Base-by-base conservation (phyloP, 768 basidiomycete genomes). In the Trametopsis cervina region DNA sequence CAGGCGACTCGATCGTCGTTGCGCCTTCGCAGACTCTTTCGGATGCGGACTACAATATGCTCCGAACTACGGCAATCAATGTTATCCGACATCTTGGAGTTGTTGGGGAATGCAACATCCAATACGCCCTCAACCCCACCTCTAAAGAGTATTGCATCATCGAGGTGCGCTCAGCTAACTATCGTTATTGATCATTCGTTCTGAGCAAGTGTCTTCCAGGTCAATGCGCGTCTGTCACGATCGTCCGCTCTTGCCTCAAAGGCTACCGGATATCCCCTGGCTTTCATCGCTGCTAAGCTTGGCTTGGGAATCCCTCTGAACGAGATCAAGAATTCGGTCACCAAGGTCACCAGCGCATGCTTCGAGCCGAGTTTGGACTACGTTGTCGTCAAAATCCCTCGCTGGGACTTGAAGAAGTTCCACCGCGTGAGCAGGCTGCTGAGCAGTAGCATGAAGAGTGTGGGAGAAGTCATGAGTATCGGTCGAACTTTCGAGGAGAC, bases 361-460 rank as follows among this genome's bases (percentile, higher is more conserved):
- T 99, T 99, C 65, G 95, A 99, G 69, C 96, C 95, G 4, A 89
- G 86, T 57, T 75, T 99, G 71, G 95, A 99, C 66, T 99, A 99
- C 63, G 80, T 86, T 48, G 93, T 98, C 39, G 94, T 98, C 63
- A 98, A 99, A 74, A 96, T 99, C 59, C 95, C 95, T 47, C 86
- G 95, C 54, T 99, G 95, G 95, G 96, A 99, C 68, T 72, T 98
- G 62, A 94, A 94, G 69, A 99, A 99, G 76, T 99, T 99, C 72
- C 91, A 60, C 59, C 82, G 95, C 40, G 95, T 99, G 60, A 93
- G 89, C 63, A 80, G 86, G 50, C 74, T 89, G 35, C 71, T 99
- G 42, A 91, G 90, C 66, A 90, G 87, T 57, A 91, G 89, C 68
- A 98, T 99, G 95, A 98, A 98, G 77, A 92, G 89, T 58, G 95